Evolutionary conservation across 306 rosid genomes (phyloP).

Genomic region (Astragalus glycyphyllos): DNA sequence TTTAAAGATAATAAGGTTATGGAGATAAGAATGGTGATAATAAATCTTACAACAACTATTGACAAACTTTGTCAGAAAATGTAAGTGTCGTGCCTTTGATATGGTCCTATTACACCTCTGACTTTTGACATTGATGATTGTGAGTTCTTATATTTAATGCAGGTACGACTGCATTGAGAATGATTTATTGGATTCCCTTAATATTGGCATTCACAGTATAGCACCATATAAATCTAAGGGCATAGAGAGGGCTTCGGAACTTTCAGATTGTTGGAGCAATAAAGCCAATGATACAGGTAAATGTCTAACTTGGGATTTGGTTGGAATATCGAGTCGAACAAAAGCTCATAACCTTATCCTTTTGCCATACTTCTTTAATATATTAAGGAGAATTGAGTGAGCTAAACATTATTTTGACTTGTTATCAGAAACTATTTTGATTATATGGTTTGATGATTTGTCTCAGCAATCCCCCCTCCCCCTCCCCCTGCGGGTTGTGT

Average conservation of each 20-base stretch:
- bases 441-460: conserved; percentile 36
- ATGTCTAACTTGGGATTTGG: conserved; percentile 46
- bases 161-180: conserved; percentile 96
- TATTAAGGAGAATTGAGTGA: conserved; percentile 3
- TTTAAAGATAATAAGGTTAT: conserved; percentile 64
- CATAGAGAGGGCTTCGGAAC: conserved; percentile 89
- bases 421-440: conserved; percentile 33
- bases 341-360: not conserved
- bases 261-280: conserved; percentile 63
- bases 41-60: conserved; percentile 65
- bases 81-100: conserved; percentile 55
- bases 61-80: conserved; percentile 79
- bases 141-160: conserved; percentile 44
- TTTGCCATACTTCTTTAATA: conserved; percentile 1
- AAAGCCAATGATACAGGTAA: conserved; percentile 58
- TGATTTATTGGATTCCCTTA: conserved; percentile 80
- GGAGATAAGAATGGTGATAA: conserved; percentile 78
- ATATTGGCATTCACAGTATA: conserved; percentile 70
- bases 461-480: conserved; percentile 9
- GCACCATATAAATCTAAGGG: conserved; percentile 96
- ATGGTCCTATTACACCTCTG: conserved; percentile 15
- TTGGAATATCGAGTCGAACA: conserved; percentile 53
- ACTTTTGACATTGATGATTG: conserved; percentile 36
- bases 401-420: conserved; percentile 24
- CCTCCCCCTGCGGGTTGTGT: not conserved